Evolutionary conservation across 2,329 filamentous ascomycete species (phyloP), one percentile per base, ranked within the genome.

Genomic region (Cytospora piceae): DNA sequence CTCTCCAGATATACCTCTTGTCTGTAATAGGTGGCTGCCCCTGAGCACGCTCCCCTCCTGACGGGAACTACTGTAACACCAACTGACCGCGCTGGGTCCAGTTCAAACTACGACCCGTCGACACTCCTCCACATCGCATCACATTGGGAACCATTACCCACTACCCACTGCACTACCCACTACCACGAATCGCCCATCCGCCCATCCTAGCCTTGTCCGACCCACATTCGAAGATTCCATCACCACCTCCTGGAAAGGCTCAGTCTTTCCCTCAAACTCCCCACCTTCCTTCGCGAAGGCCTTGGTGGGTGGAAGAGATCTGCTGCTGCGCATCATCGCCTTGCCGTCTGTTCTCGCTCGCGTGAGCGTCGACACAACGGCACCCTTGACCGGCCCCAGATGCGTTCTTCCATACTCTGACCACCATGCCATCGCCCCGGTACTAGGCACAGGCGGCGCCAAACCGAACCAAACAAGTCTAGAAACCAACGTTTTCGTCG

Each of bases 171-270:
- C 56, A 51, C 42, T 31, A 52, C 52, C 27, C 20, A 60, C 63
- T 37, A 59, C 57, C 15, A 58, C 57, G 24, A 14, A 52, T 46
- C 39, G 37, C 52, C 52, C 42, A 42, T 51, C 31, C 59, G 37
- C 52, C 52, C 42, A 42, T 56, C 31, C 59, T 57, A 57, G n/a
- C 64, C 54, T 39, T 54, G 37, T 49, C 51, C 57, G 62, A 63
- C 60, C 63, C 63, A 67, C 66, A 63, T 62, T 63, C 63, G 51
- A 68, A 65, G 63, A 66, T 66, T 63, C 59, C 66, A 67, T 67
- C 59, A 60, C 32, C 32, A 56, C 55, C 59, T 57, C 58, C 54
- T 62, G 32, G 42, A 27, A 62, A 56, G 42, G 22, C 24, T 54
- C 46, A 8, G 27, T 58, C 59, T 32, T 54, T 42, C 51, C 37